These are phyloP conservation scores for Fusarium sp. DNA, from an alignment of 2,329 filamentous ascomycete genomes.

Conservation along the genomic window DNA sequence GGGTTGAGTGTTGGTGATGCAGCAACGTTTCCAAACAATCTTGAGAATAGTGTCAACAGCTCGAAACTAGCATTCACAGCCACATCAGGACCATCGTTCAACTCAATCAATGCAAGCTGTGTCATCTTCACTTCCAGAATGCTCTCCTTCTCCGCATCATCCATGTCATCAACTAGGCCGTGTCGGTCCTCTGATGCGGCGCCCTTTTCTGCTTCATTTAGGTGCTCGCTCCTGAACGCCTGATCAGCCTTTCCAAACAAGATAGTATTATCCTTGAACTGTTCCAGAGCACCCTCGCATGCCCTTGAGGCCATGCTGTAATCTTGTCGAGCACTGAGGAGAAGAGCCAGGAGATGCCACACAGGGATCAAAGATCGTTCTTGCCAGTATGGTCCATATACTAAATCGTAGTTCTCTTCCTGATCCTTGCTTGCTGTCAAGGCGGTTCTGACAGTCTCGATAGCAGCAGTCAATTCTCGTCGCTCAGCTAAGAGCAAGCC, in stretches of 20 bases:
- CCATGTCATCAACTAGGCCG: conserved; percentile 81
- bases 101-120: conserved; percentile 84
- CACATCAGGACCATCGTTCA: conserved; percentile 82
- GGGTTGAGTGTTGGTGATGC: conserved; percentile 58
- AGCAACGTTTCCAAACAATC: conserved; percentile 75
- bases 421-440: conserved; percentile 69
- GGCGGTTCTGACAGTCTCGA: conserved; percentile 83
- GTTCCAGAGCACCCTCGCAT: conserved; percentile 91
- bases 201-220: conserved; percentile 65
- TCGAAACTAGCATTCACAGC: conserved; percentile 92
- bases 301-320: conserved; percentile 82
- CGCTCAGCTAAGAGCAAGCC: conserved; percentile 89
- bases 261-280: conserved; percentile 78
- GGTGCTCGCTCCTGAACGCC: conserved; percentile 72
- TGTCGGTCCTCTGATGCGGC: conserved; percentile 40
- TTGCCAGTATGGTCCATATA: conserved; percentile 66
- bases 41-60: conserved; percentile 81
- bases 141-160: conserved; percentile 83
- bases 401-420: conserved; percentile 56
- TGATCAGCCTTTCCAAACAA: conserved; percentile 73
- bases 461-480: conserved; percentile 80
- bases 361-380: conserved; percentile 78
- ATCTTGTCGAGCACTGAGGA: conserved; percentile 88
- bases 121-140: conserved; percentile 98
- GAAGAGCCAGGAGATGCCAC: conserved; percentile 90